These are phyloP conservation scores for Jaapia argillacea DNA, from an alignment of 768 basidiomycete genomes.

Conservation along the genomic window DNA sequence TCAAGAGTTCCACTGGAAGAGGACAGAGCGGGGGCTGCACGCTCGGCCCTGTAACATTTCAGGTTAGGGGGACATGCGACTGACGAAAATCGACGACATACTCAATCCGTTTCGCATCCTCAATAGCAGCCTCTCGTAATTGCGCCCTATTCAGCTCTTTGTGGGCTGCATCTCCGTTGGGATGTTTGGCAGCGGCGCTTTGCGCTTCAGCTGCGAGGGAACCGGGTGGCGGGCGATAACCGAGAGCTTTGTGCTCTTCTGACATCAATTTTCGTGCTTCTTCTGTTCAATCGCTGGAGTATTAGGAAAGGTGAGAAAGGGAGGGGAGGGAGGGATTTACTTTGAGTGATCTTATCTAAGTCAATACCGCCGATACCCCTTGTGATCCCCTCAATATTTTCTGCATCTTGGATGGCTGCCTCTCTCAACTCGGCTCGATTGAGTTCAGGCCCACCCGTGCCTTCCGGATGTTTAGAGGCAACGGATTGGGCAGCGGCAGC, in stretches of 20 bases:
- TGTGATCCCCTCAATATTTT: not conserved
- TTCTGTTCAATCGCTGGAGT: not conserved
- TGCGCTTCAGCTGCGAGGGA: conserved; percentile 25
- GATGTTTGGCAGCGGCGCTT: conserved; percentile 23
- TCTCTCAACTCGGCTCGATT: conserved; percentile 5
- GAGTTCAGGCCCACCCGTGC: not conserved
- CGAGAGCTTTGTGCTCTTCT: conserved; percentile 24
- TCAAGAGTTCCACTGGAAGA: conserved; percentile 6
- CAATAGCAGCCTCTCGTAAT: conserved; percentile 11
- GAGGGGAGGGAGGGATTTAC: not conserved
- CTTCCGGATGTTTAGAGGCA: not conserved
- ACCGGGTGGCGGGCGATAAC: conserved; percentile 24
- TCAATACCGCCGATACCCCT: not conserved
- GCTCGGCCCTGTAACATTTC: not conserved
- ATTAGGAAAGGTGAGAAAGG: not conserved
- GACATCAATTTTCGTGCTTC: conserved; percentile 26
- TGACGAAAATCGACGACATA: conserved; percentile 1
- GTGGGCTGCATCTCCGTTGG: conserved; percentile 3
- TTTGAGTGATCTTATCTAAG: not conserved
- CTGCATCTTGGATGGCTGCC: conserved; percentile 12
- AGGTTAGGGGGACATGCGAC: not conserved
- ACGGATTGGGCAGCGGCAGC: conserved; percentile 11
- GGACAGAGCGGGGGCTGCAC: not conserved
- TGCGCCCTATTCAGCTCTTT: not conserved
- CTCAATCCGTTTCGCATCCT: conserved; percentile 15